Conservation (phyloP, 345 rosid species). For the Kandelia obovata region DNA sequence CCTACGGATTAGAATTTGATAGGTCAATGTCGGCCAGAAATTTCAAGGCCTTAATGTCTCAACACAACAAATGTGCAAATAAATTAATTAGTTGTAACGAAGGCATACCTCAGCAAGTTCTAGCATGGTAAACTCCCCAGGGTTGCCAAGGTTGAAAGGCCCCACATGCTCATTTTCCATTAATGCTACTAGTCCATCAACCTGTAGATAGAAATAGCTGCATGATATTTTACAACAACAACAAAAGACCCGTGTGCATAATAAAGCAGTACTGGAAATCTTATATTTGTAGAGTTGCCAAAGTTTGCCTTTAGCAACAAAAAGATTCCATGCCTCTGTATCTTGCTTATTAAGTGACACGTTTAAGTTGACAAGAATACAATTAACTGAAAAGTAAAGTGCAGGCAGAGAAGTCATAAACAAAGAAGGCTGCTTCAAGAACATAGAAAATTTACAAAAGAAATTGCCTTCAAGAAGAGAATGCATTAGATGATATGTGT, state of each 20-base stretch:
- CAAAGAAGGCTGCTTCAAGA: too few species aligned
- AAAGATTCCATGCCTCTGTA: too few species aligned
- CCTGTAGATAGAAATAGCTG: constrained; percentile 38
- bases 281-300: too few species aligned
- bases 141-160: constrained; percentile 95
- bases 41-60: neutral
- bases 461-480: neutral
- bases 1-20: constrained; percentile 31
- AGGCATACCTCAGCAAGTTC: constrained; percentile 65
- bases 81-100: neutral
- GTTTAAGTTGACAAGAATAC: too few species aligned
- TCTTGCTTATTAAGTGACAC: too few species aligned
- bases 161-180: constrained; percentile 95
- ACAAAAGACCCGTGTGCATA: too few species aligned
- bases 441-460: too few species aligned
- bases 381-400: too few species aligned
- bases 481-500: neutral
- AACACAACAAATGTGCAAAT: too few species aligned
- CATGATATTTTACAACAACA: neutral
- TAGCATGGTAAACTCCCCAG: constrained; percentile 98
- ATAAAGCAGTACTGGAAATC: too few species aligned
- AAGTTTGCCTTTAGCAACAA: too few species aligned
- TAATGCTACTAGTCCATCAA: constrained; percentile 80
- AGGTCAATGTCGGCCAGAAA: neutral
- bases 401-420: too few species aligned